Evolutionary conservation across 2,329 filamentous ascomycete species (phyloP), one percentile per base, ranked within the genome.

Genomic region (Phyllosticta citribraziliensis): DNA sequence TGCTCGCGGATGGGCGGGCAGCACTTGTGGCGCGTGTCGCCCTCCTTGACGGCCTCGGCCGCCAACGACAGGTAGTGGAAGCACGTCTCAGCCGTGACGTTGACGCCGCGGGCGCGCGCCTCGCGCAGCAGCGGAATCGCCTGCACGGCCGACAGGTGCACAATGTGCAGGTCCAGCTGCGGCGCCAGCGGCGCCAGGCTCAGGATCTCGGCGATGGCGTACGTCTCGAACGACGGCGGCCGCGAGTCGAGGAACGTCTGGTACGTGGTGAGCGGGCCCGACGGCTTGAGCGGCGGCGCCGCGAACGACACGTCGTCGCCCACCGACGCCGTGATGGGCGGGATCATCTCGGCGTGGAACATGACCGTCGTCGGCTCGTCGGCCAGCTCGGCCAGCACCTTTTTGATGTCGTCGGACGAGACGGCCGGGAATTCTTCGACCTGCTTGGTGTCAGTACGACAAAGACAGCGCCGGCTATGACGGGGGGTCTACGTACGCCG

Each of bases 261-360:
- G 78, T 99, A 99, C 30, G 86, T 80, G 58, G 86, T 87, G 25
- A 92, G 78, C 11, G 88, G 84, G 17, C 90, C 91, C 27, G 82
- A 80, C 3, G 89, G 89, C 0, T 83, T 83, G 6, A 88, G 76
- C 0, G 89, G 88, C 19, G 89, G 84, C 6, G 82, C 79, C 0
- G 88, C 89, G 25, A 77, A 75, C 68, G 89, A 87, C 3, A 91
- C 85, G 25, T 85, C 84, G 72, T 94, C 90, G 58, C 89, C 88
- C 2, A 92, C 88, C 0, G 89, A 91, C 66, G 85, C 84, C 56
- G 88, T 77, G 66, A 92, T 88, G 19, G 91, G 89, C n/a, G 93
- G 91, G 12, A 95, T 87, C 91, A 97, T 97, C 75, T 99, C 94
- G 61, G 94, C 94, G 72, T 99, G 94, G 78, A 99, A 99, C 93